A percentile compares a stretch with the other conserved stretches of the same genome.
These are phyloP conservation scores for Vanderwaltozyma polyspora DNA, from an alignment of 805 yeast genomes.

Conservation along the genomic window DNA sequence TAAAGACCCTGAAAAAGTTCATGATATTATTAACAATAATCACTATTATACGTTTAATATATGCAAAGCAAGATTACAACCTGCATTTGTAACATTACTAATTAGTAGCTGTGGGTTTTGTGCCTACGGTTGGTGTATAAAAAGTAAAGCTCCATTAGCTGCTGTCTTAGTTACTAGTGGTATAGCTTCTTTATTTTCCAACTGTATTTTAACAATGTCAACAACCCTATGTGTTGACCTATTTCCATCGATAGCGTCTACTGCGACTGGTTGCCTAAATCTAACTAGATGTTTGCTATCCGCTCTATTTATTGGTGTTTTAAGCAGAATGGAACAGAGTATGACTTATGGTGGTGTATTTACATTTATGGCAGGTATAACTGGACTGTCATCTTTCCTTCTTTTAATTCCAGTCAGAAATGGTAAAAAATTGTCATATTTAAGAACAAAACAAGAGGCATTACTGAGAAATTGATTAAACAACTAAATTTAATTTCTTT, in stretches of 20 bases:
- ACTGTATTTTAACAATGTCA: slow-evolving; percentile 45
- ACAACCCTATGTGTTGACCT: slow-evolving; percentile 68
- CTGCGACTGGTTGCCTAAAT: slow-evolving; percentile 65
- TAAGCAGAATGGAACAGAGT: slow-evolving; percentile 44
- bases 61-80: slow-evolving; percentile 42
- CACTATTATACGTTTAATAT: slow-evolving; percentile 38
- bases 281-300: slow-evolving; percentile 61
- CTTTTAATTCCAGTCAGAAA: slow-evolving; percentile 23
- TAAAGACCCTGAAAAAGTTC: slow-evolving; percentile 10
- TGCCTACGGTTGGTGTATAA: slow-evolving; percentile 66
- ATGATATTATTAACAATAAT: slow-evolving; percentile 15
- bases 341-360: slow-evolving; percentile 70
- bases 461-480: too few relatives aligned
- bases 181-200: slow-evolving; percentile 45
- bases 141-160: slow-evolving; percentile 35
- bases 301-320: slow-evolving; percentile 59
- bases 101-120: slow-evolving; percentile 32
- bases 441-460: slow-evolving; percentile 9
- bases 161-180: slow-evolving; percentile 50
- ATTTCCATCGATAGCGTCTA: slow-evolving; percentile 57
- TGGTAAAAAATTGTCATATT: slow-evolving; percentile 23
- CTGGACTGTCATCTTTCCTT: slow-evolving; percentile 18
- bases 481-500: too few relatives aligned
- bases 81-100: slow-evolving; percentile 33
- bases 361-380: slow-evolving; percentile 53